A percentile compares a stretch with the other conserved stretches of the same genome.
phyloP scores from a whole-genome alignment of 768 basidiomycete species.

The Trametes meyenii region DNA sequence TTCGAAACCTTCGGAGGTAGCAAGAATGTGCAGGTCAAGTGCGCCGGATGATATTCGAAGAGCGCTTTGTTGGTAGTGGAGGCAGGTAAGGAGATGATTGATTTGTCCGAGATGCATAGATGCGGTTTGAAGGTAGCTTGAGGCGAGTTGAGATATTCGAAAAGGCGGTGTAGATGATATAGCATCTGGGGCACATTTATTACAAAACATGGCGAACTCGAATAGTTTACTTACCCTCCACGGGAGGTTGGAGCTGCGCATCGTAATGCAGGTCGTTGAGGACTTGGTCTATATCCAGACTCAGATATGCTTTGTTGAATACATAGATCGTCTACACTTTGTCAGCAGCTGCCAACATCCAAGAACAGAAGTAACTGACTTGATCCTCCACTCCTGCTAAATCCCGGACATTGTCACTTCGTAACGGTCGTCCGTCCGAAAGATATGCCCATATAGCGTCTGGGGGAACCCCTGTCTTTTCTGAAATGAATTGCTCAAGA shows the following conservation, averaged over 20 bases:
- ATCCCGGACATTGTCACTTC: slow-evolving; percentile 73
- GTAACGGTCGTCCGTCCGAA: slow-evolving; percentile 75
- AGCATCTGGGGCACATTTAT: slow-evolving; percentile 45
- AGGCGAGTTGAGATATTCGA: slow-evolving; percentile 63
- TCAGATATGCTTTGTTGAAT: slow-evolving; percentile 82
- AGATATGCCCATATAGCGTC: slow-evolving; percentile 76
- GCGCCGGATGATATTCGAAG: slow-evolving; percentile 71
- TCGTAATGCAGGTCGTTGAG: slow-evolving; percentile 63
- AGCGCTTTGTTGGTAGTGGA: slow-evolving; percentile 70
- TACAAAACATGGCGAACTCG: not conserved
- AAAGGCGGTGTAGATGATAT: slow-evolving; percentile 74
- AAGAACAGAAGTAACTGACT: slow-evolving; percentile 42
- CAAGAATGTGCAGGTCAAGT: slow-evolving; percentile 73
- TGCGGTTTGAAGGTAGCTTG: slow-evolving; percentile 66
- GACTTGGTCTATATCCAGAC: slow-evolving; percentile 67
- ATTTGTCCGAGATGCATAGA: slow-evolving; percentile 67
- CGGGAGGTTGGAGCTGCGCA: slow-evolving; percentile 64
- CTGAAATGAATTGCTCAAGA: slow-evolving; percentile 71
- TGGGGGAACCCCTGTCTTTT: slow-evolving; percentile 71
- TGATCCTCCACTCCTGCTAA: slow-evolving; percentile 76
- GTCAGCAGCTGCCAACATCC: not conserved
- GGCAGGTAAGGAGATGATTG: slow-evolving; percentile 49
- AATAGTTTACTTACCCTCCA: slow-evolving; percentile 56
- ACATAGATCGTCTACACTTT: slow-evolving; percentile 68
- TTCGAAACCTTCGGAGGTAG: slow-evolving; percentile 72